phyloP scores from a whole-genome alignment of 768 basidiomycete genomes.

The Candolleomyces eurysporus region DNA sequence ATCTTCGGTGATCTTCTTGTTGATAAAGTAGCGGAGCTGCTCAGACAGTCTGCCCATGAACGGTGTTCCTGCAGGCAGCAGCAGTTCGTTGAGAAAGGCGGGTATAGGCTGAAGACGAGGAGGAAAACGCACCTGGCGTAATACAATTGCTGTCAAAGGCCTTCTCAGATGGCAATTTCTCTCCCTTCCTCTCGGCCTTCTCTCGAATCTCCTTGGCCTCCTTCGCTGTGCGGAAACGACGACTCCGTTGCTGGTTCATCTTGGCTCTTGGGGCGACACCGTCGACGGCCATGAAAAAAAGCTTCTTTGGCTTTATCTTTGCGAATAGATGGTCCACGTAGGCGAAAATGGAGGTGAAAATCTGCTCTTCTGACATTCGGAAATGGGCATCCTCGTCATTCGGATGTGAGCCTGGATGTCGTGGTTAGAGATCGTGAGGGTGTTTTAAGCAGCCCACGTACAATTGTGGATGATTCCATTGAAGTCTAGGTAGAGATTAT shows the following conservation, averaged over 20 bases:
- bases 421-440: neutral
- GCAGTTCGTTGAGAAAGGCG: neutral
- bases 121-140: constrained; percentile 73
- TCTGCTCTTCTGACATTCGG: constrained; percentile 93
- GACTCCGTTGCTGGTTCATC: constrained; percentile 97
- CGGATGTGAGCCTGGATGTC: constrained; percentile 76
- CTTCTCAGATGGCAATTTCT: constrained; percentile 88
- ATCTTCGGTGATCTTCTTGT: constrained; percentile 98
- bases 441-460: constrained; percentile 20
- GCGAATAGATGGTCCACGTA: constrained; percentile 97
- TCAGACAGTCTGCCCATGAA: constrained; percentile 94
- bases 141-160: constrained; percentile 99
- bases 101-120: neutral
- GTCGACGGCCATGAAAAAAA: constrained; percentile 99
- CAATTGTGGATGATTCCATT: constrained; percentile 92
- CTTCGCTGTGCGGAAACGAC: constrained; percentile 92
- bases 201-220: constrained; percentile 86
- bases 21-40: constrained; percentile 93
- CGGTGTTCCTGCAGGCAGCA: constrained; percentile 62
- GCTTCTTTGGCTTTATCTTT: constrained; percentile 96
- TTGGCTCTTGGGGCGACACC: constrained; percentile 97
- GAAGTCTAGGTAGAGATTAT: constrained; percentile 92
- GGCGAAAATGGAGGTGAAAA: constrained; percentile 94
- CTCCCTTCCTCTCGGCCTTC: constrained; percentile 86
- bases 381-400: constrained; percentile 97